Conservation (phyloP, 129 eudicot genomes). For the Helianthus tuberosus region DNA sequence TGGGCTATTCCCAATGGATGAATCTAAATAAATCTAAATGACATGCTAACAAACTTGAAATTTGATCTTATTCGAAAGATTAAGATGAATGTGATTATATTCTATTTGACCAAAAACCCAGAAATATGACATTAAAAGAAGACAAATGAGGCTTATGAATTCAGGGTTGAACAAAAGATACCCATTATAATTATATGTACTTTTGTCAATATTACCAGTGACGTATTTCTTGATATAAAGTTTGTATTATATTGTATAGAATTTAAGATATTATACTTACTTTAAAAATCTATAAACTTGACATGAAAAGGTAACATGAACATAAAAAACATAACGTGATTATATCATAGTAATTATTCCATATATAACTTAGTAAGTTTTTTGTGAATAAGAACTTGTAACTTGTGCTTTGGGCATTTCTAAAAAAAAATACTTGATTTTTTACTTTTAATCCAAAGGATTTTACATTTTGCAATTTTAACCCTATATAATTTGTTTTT, state of each 20-base stretch:
- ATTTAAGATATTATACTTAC: neutral
- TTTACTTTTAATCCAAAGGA: too few relatives aligned
- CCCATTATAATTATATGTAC: neutral
- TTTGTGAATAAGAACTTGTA: too few relatives aligned
- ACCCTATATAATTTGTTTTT: too few relatives aligned
- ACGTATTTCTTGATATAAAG: neutral
- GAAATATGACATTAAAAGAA: neutral
- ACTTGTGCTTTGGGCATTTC: too few relatives aligned
- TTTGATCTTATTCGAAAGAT: conserved; percentile 1
- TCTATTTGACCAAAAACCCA: neutral
- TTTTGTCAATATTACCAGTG: neutral
- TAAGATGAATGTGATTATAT: neutral
- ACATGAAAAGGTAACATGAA: neutral
- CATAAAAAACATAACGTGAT: too few relatives aligned
- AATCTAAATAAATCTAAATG: conserved; percentile 9
- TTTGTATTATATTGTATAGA: too few relatives aligned
- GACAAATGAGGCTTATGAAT: conserved; percentile 15
- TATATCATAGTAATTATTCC: too few relatives aligned
- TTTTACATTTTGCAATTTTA: too few relatives aligned
- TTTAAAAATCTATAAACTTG: neutral
- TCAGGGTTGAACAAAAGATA: neutral
- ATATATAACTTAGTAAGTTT: too few relatives aligned
- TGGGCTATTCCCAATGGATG: too few relatives aligned
- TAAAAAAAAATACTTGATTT: too few relatives aligned
- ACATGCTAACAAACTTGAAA: conserved; percentile 21